Percentiles rank a stretch among this genome's conserved stretches.
Evolutionary conservation across 352 stramenopile genomes (phyloP).

Genomic region (Phytophthora sansomeana): DNA sequence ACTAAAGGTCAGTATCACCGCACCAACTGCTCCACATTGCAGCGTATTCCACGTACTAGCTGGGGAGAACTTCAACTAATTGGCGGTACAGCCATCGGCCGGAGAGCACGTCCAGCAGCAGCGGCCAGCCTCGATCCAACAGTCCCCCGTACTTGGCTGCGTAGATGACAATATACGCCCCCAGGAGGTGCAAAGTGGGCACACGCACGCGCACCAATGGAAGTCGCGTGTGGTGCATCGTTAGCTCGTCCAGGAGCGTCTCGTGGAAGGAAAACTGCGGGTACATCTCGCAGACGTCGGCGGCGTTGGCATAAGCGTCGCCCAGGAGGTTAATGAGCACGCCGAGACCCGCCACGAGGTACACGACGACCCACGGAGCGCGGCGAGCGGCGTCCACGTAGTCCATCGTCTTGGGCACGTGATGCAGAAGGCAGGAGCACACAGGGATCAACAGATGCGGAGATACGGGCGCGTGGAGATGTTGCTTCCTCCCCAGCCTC

Average conservation of each 20-base stretch:
- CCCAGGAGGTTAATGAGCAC: constrained; percentile 55
- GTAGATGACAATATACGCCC: constrained; percentile 39
- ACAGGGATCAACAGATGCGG: background rate
- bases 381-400: constrained; percentile 29
- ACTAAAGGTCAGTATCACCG: constrained; percentile 10
- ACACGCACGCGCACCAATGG: constrained; percentile 51
- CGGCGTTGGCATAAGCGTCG: constrained; percentile 53
- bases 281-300: constrained; percentile 65
- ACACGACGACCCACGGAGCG: constrained; percentile 54
- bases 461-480: constrained; percentile 11
- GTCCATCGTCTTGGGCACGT: constrained; percentile 19
- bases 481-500: background rate
- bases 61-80: constrained; percentile 55
- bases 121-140: constrained; percentile 54
- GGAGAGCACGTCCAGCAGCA: constrained; percentile 56
- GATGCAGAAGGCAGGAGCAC: background rate
- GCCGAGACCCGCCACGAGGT: constrained; percentile 45
- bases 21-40: constrained; percentile 1
- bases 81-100: constrained; percentile 67
- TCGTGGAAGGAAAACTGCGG: constrained; percentile 68
- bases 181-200: constrained; percentile 55
- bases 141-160: constrained; percentile 45
- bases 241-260: constrained; percentile 66
- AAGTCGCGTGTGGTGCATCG: constrained; percentile 62
- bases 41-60: constrained; percentile 52